Conservation (phyloP, 208 protist species). For the Porcisia hertigi region DNA sequence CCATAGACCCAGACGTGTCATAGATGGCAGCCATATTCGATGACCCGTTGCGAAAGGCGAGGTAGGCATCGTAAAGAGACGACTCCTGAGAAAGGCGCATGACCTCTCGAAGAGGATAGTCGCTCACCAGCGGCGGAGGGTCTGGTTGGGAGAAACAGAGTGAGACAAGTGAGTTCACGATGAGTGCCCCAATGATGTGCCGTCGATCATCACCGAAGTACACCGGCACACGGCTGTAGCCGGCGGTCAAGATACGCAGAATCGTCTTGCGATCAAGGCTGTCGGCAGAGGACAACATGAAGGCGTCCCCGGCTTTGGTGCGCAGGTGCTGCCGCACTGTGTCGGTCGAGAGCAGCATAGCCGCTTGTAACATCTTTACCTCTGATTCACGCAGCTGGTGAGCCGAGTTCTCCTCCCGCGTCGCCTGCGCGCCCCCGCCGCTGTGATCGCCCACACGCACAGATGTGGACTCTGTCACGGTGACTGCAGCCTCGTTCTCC, state of each 20-base stretch:
- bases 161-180: slow-evolving; percentile 83
- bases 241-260: slow-evolving; percentile 52
- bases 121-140: slow-evolving; percentile 57
- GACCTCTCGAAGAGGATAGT: slow-evolving; percentile 70
- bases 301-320: slow-evolving; percentile 54
- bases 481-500: slow-evolving; percentile 10
- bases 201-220: slow-evolving; percentile 62
- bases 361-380: slow-evolving; percentile 71
- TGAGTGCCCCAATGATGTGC: slow-evolving; percentile 87
- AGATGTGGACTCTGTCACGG: neutral
- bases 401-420: neutral
- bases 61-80: slow-evolving; percentile 69
- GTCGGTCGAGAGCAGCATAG: slow-evolving; percentile 71
- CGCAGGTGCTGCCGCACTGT: slow-evolving; percentile 60
- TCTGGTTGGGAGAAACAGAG: slow-evolving; percentile 58
- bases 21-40: slow-evolving; percentile 76
- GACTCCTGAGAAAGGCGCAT: slow-evolving; percentile 52
- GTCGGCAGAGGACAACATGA: slow-evolving; percentile 71
- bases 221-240: slow-evolving; percentile 87
- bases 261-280: slow-evolving; percentile 70
- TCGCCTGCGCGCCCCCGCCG: neutral
- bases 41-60: slow-evolving; percentile 51
- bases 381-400: slow-evolving; percentile 61
- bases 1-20: slow-evolving; percentile 49
- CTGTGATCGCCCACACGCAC: slow-evolving; percentile 1